phyloP scores from a whole-genome alignment of 1,284 basidiomycete genomes.

The Pseudozyma hubeiensis region DNA sequence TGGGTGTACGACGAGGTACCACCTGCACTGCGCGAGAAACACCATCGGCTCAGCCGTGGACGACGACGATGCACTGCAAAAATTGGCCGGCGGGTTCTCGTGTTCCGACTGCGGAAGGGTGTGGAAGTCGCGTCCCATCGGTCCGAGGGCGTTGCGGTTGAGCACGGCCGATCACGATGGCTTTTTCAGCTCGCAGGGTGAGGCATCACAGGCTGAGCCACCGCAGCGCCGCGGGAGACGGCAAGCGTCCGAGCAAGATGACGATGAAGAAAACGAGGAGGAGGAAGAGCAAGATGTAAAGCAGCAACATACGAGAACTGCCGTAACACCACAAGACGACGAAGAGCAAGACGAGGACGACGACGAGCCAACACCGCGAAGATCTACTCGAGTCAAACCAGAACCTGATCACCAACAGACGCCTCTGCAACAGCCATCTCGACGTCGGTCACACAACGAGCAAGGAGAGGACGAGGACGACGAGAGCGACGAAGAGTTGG shows the following conservation, averaged over 20 bases:
- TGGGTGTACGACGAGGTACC: conserved; percentile 27
- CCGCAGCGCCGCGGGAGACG: conserved; percentile 9
- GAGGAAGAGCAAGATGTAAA: background rate
- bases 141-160: conserved; percentile 27
- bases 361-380: conserved; percentile 1
- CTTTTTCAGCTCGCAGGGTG: conserved; percentile 13
- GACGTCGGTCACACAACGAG: background rate
- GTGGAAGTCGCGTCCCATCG: conserved; percentile 43
- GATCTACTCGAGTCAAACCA: conserved; percentile 16
- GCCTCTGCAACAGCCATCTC: background rate
- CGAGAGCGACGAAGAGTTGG: conserved; percentile 17
- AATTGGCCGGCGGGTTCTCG: conserved; percentile 13
- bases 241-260: conserved; percentile 59
- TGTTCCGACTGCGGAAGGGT: conserved; percentile 17
- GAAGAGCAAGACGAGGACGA: conserved; percentile 7
- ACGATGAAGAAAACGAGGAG: conserved; percentile 41
- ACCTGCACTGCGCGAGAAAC: conserved; percentile 41
- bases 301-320: background rate
- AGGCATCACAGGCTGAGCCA: conserved; percentile 4
- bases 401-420: conserved; percentile 18
- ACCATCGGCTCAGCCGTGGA: conserved; percentile 21
- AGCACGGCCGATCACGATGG: conserved; percentile 6
- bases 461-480: background rate
- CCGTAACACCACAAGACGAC: background rate
- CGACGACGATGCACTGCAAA: conserved; percentile 23